Conservation (phyloP, 805 yeast species). For the Saturnispora hagleri region DNA sequence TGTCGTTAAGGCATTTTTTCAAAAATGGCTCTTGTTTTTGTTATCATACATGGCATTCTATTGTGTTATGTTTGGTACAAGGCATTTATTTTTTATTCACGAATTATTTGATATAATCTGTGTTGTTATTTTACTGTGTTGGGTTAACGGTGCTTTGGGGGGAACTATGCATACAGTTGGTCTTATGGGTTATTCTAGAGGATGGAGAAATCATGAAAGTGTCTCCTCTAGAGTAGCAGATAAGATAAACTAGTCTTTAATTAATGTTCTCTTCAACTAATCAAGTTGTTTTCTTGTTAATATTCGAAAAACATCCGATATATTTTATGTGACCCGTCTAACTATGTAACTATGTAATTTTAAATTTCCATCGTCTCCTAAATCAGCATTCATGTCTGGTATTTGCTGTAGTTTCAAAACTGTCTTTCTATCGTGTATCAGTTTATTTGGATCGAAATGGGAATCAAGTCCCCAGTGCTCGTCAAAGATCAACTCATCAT, state of each 20-base stretch:
- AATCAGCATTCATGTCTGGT: conserved; percentile 4
- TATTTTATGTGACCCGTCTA: not conserved
- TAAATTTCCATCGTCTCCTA: conserved; percentile 8
- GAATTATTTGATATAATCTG: conserved; percentile 60
- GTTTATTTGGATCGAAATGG: not conserved
- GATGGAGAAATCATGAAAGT: conserved; percentile 3
- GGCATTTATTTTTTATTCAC: conserved; percentile 81
- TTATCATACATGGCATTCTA: conserved; percentile 49
- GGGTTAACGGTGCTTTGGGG: conserved; percentile 19
- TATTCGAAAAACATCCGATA: not conserved
- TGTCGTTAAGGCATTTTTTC: conserved; percentile 64
- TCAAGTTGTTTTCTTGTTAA: not conserved
- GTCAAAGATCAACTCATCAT: conserved; percentile 6
- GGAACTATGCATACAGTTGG: conserved; percentile 8
- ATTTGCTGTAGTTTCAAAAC: not conserved
- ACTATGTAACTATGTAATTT: conserved; percentile 10
- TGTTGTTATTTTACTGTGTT: conserved; percentile 36
- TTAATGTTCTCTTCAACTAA: not conserved
- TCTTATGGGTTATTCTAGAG: conserved; percentile 8
- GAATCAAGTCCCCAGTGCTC: conserved; percentile 7
- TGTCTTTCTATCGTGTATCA: not conserved
- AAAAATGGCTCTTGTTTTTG: conserved; percentile 39
- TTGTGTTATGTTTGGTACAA: conserved; percentile 62
- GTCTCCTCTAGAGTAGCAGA: not conserved
- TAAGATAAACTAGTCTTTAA: not conserved